phyloP scores from a whole-genome alignment of 1,284 basidiomycete genomes.

The Tilletiopsis washingtonensis region DNA sequence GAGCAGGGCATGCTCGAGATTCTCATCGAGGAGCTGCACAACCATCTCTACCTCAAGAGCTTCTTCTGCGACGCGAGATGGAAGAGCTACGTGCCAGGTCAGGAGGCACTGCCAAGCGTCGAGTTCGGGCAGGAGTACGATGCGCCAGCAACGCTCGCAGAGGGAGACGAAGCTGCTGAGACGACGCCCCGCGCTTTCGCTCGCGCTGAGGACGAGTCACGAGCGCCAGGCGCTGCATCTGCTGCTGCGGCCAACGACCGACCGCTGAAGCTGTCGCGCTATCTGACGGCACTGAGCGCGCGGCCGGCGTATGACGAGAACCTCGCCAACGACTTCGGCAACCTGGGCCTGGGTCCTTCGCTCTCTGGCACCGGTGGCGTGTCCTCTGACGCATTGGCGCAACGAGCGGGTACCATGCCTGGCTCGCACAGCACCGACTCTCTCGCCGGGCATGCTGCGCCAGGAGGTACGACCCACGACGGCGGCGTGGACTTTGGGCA shows the following conservation, averaged over 20 bases:
- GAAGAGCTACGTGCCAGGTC: conserved; percentile 73
- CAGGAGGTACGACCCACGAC: neutral
- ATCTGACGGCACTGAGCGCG: conserved; percentile 19
- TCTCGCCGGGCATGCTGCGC: neutral
- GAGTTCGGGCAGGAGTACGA: conserved; percentile 29
- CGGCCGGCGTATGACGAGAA: conserved; percentile 24
- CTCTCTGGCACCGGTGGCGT: neutral
- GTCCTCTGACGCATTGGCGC: no score
- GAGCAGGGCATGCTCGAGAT: conserved; percentile 63
- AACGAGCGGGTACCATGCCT: no score
- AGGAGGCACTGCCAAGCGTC: conserved; percentile 52
- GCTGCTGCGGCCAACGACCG: no score
- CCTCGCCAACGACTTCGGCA: conserved; percentile 18
- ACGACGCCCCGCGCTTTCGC: no score
- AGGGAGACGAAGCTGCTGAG: no score
- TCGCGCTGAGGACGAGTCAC: no score
- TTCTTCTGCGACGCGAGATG: conserved; percentile 93
- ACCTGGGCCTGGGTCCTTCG: conserved; percentile 7
- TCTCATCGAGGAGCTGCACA: conserved; percentile 88
- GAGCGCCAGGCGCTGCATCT: no score
- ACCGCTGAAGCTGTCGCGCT: conserved; percentile 18
- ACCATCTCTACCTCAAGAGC: conserved; percentile 92
- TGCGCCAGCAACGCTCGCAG: no score
- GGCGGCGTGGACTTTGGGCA: conserved; percentile 12
- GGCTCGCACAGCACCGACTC: conserved; percentile 5